Evolutionary conservation across 805 yeast genomes (phyloP).

Genomic region (Kuraishia cidri): DNA sequence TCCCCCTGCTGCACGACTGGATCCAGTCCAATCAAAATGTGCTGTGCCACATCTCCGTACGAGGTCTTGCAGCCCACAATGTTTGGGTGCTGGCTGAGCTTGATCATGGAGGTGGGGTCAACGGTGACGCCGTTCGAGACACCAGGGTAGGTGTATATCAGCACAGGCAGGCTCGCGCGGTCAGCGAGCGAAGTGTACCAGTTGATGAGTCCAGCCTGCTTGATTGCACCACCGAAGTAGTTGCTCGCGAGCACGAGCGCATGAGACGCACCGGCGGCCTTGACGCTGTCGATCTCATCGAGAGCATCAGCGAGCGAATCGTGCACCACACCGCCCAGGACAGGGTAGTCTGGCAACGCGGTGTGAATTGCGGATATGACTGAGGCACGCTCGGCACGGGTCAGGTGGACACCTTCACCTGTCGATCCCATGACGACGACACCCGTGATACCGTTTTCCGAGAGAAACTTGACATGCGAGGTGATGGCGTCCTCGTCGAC

Average conservation of each 20-base stretch:
- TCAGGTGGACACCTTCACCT: conserved; percentile 44
- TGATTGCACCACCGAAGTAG: conserved; percentile 36
- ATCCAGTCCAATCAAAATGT: conserved; percentile 33
- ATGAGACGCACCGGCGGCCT: conserved; percentile 27
- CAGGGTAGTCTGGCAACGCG: conserved; percentile 27
- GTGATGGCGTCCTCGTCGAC: conserved; percentile 36
- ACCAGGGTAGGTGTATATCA: conserved; percentile 41
- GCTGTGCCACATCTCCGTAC: conserved; percentile 39
- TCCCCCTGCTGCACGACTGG: conserved; percentile 26
- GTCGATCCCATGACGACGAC: conserved; percentile 43
- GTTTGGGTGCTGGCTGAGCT: conserved; percentile 33
- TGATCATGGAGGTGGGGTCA: conserved; percentile 26
- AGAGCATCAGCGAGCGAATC: conserved; percentile 35
- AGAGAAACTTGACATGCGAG: conserved; percentile 31
- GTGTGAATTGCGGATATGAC: conserved; percentile 23
- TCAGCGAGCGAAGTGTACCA: conserved; percentile 36
- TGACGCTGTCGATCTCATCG: conserved; percentile 25
- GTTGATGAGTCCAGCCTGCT: conserved; percentile 36
- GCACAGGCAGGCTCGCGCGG: conserved; percentile 28
- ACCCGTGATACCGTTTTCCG: conserved; percentile 36
- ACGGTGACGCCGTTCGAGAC: conserved; percentile 32
- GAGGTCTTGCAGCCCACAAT: conserved; percentile 45
- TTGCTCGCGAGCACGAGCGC: conserved; percentile 34
- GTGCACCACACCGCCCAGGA: conserved; percentile 41
- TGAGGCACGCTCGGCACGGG: conserved; percentile 31